Evolutionary conservation across 148 eudicot genomes (phyloP).

Genomic region (Rhododendron ovatum): DNA sequence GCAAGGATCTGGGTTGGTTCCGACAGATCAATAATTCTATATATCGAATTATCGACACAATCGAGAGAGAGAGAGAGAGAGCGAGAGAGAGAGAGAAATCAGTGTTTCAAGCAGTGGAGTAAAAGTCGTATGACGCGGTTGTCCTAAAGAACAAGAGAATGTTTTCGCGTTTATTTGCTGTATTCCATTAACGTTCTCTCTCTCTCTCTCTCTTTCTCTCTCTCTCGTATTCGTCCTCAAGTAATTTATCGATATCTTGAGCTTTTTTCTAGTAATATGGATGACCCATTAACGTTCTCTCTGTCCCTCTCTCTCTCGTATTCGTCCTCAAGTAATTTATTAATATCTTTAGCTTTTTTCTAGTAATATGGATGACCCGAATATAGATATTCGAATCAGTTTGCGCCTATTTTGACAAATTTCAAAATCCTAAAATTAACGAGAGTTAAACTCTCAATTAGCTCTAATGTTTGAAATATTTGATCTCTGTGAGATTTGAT

Average conservation of each 20-base stretch:
- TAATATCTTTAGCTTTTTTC: too few relatives aligned
- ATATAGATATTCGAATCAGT: accelerated
- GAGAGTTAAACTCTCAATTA: too few relatives aligned
- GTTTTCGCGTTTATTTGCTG: neutral
- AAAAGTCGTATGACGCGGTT: neutral
- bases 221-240: neutral
- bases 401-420: accelerated
- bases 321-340: neutral
- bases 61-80: neutral
- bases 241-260: too few relatives aligned
- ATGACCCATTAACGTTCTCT: neutral
- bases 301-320: neutral
- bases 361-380: too few relatives aligned
- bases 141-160: neutral
- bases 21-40: neutral
- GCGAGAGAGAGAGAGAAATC: neutral
- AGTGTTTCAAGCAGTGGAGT: neutral
- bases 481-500: too few relatives aligned
- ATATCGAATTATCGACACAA: neutral
- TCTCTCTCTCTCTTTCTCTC: neutral
- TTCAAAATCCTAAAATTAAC: too few relatives aligned
- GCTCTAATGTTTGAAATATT: too few relatives aligned
- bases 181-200: neutral
- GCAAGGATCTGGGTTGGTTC: neutral
- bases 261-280: too few relatives aligned